phyloP scores from a whole-genome alignment of 306 rosid species.

The Oxytropis ochrocephala region DNA sequence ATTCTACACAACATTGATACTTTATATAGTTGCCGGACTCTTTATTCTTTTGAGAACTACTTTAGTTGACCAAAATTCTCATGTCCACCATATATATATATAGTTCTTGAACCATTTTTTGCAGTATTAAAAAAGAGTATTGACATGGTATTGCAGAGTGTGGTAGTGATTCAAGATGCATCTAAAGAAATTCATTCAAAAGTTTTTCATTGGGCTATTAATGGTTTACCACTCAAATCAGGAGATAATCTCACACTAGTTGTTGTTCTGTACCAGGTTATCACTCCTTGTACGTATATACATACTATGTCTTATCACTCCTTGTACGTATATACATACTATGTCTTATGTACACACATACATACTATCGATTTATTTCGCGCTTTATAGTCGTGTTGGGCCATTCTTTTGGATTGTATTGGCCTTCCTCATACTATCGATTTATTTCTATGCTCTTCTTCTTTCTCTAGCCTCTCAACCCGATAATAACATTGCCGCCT shows the following conservation, averaged over 20 bases:
- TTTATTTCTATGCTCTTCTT: too few species aligned
- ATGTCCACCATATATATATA: background rate
- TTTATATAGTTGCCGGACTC: background rate
- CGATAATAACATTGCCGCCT: too few species aligned
- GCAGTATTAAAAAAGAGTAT: background rate
- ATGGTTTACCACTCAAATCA: conserved; percentile 34
- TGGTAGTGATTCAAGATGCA: conserved; percentile 67
- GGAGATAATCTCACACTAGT: conserved; percentile 62
- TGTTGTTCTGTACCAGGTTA: conserved; percentile 56
- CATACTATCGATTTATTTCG: too few species aligned
- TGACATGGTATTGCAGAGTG: conserved; percentile 36
- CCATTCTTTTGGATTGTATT: too few species aligned
- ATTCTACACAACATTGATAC: background rate
- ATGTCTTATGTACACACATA: too few species aligned
- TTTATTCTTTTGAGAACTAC: background rate
- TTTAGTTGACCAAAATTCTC: background rate
- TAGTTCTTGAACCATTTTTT: background rate
- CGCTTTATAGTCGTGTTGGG: too few species aligned
- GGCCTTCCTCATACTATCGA: too few species aligned
- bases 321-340: too few species aligned
- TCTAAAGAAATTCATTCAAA: conserved; percentile 37
- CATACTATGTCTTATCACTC: too few species aligned
- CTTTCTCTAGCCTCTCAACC: too few species aligned
- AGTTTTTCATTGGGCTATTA: conserved; percentile 39
- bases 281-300: conserved; percentile 64